These are phyloP conservation scores for Thermoascus crustaceus DNA, from an alignment of 2,329 filamentous ascomycete species.

Conservation along the genomic window DNA sequence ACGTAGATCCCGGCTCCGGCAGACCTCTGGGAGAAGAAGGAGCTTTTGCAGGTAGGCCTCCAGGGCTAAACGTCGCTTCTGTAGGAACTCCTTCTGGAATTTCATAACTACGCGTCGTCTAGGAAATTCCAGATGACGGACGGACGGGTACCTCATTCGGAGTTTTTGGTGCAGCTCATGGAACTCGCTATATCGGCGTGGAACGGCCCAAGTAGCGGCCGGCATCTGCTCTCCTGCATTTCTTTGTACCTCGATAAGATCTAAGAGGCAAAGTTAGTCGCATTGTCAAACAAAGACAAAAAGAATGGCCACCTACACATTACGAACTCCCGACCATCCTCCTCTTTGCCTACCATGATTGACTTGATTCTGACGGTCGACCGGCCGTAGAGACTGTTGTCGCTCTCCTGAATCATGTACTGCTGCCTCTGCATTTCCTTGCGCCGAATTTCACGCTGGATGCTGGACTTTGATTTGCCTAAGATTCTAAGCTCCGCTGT, in stretches of 20 bases:
- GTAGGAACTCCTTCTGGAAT: conserved; percentile 87
- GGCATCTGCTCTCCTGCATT: conserved; percentile 93
- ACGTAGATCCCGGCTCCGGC: conserved; percentile 82
- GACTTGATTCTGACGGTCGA: conserved; percentile 85
- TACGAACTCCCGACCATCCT: conserved; percentile 87
- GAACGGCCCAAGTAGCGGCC: conserved; percentile 87
- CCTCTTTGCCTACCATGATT: conserved; percentile 83
- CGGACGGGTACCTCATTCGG: conserved; percentile 74
- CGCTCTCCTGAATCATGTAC: conserved; percentile 94
- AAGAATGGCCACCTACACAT: conserved; percentile 51
- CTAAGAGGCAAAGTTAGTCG: conserved; percentile 25
- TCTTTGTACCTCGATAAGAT: conserved; percentile 83
- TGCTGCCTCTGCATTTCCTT: conserved; percentile 96
- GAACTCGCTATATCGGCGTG: conserved; percentile 93
- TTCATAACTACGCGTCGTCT: conserved; percentile 91
- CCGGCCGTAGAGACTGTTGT: conserved; percentile 91
- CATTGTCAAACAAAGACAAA: not conserved
- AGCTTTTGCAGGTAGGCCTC: conserved; percentile 80
- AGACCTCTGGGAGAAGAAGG: conserved; percentile 81
- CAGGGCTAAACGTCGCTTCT: conserved; percentile 74
- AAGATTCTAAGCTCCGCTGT: conserved; percentile 86
- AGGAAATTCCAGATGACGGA: conserved; percentile 85
- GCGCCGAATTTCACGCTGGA: conserved; percentile 82
- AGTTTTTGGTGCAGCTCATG: conserved; percentile 89
- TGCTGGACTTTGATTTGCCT: conserved; percentile 84